A percentile compares a stretch with the other conserved stretches of the same genome.
Conservation (phyloP, 768 basidiomycete species). For the Hydnomerulius pinastri region DNA sequence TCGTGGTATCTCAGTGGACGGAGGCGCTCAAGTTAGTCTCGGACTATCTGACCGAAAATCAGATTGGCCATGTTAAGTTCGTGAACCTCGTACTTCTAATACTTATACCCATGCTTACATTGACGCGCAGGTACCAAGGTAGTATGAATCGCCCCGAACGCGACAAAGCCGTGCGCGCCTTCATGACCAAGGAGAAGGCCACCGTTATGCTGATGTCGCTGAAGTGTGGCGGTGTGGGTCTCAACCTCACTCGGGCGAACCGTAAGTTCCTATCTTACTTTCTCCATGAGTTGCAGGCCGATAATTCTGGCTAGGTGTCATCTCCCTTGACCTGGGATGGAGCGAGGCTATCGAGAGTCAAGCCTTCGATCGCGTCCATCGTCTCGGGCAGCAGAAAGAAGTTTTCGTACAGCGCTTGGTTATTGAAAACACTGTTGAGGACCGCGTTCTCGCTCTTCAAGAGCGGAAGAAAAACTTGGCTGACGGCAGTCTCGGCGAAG, state of each 20-base stretch:
- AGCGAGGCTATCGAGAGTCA: conserved; percentile 63
- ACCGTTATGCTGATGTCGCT: conserved; percentile 62
- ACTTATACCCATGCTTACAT: neutral
- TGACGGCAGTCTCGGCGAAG: conserved; percentile 65
- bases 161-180: conserved; percentile 54
- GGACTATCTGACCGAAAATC: conserved; percentile 54
- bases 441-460: conserved; percentile 68
- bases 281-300: neutral
- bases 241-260: conserved; percentile 63
- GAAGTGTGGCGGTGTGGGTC: conserved; percentile 59
- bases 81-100: conserved; percentile 8
- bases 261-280: conserved; percentile 29
- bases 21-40: conserved; percentile 63
- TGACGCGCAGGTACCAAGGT: conserved; percentile 53
- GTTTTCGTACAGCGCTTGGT: conserved; percentile 60
- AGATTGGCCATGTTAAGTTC: conserved; percentile 57
- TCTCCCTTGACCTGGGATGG: conserved; percentile 65
- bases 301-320: conserved; percentile 38
- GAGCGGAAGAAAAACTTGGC: conserved; percentile 63
- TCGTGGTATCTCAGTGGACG: conserved; percentile 76
- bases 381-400: conserved; percentile 54
- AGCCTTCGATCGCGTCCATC: conserved; percentile 58
- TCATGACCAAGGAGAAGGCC: conserved; percentile 62
- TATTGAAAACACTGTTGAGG: conserved; percentile 63
- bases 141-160: conserved; percentile 56